These are phyloP conservation scores for Hemisphaericaspora lyxosophila DNA, from an alignment of 1,139 yeast species.

Conservation along the genomic window DNA sequence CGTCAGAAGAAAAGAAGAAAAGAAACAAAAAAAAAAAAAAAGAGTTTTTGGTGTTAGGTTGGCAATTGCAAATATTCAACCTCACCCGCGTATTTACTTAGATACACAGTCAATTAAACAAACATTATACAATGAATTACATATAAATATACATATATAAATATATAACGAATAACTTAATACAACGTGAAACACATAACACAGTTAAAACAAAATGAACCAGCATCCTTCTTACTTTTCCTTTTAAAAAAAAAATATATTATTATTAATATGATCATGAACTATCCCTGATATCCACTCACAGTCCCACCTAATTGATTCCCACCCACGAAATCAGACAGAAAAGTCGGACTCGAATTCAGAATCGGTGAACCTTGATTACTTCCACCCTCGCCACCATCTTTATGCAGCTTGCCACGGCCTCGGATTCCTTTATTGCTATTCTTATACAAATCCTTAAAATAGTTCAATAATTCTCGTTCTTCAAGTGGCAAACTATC, in stretches of 20 bases:
- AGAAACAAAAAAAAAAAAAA: too few relatives aligned
- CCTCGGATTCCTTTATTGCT: constrained; percentile 91
- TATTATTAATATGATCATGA: not conserved
- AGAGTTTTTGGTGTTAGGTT: too few relatives aligned
- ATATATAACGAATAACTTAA: not conserved
- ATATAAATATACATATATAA: not conserved
- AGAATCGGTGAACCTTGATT: constrained; percentile 3
- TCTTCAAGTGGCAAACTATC: constrained; percentile 59
- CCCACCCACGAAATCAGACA: not conserved
- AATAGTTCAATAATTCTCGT: constrained; percentile 67
- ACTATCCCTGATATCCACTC: constrained; percentile 3
- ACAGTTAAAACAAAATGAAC: constrained; percentile 2
- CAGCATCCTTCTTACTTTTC: not conserved
- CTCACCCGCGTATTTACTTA: too few relatives aligned
- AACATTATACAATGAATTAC: not conserved
- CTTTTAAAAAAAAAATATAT: not conserved
- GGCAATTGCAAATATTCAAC: not conserved
- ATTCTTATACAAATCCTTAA: constrained; percentile 78
- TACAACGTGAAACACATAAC: constrained; percentile 4
- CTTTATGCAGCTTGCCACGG: constrained; percentile 54
- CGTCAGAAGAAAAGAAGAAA: too few relatives aligned
- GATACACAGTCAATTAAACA: not conserved
- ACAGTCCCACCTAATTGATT: constrained; percentile 3
- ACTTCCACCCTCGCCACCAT: constrained; percentile 19
- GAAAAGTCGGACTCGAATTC: constrained; percentile 3